These are phyloP conservation scores for Pythium aphanidermatum DNA, from an alignment of 352 stramenopile genomes.

Conservation along the genomic window DNA sequence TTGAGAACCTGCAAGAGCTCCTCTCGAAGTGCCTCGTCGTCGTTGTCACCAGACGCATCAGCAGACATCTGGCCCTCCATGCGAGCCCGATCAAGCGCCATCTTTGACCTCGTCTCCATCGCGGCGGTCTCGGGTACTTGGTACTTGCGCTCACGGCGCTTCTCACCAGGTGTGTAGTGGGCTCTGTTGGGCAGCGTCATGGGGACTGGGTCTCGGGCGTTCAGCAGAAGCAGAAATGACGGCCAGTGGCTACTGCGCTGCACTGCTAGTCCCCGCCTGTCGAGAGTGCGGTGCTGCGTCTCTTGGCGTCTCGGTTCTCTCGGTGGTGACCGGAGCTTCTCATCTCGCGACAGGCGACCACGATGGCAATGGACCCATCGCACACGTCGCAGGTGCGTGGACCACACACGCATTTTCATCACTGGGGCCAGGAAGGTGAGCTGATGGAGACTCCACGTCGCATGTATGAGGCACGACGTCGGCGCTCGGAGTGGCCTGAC, in stretches of 20 bases:
- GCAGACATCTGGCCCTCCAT: neutral
- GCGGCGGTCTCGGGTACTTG: neutral
- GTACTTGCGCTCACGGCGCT: constrained; percentile 30
- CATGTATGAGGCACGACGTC: constrained; percentile 38
- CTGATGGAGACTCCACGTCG: neutral
- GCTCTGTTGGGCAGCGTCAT: constrained; percentile 65
- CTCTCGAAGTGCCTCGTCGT: constrained; percentile 13
- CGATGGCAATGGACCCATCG: neutral
- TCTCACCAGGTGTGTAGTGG: constrained; percentile 42
- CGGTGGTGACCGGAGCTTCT: no score
- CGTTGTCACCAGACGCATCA: neutral
- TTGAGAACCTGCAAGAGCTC: constrained; percentile 20
- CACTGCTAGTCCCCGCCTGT: no score
- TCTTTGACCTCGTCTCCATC: constrained; percentile 1
- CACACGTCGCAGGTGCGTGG: constrained; percentile 18
- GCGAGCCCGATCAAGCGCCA: neutral
- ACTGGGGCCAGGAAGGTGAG: neutral
- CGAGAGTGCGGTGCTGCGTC: no score
- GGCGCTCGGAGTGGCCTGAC: constrained; percentile 47
- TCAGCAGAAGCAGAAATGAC: neutral
- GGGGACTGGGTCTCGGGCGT: neutral
- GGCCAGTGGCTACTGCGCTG: no score
- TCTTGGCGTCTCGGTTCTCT: no score
- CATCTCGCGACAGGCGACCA: no score
- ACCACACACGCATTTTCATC: neutral